phyloP scores from a whole-genome alignment of 1,284 basidiomycete species.

The Phlebopus sp. region DNA sequence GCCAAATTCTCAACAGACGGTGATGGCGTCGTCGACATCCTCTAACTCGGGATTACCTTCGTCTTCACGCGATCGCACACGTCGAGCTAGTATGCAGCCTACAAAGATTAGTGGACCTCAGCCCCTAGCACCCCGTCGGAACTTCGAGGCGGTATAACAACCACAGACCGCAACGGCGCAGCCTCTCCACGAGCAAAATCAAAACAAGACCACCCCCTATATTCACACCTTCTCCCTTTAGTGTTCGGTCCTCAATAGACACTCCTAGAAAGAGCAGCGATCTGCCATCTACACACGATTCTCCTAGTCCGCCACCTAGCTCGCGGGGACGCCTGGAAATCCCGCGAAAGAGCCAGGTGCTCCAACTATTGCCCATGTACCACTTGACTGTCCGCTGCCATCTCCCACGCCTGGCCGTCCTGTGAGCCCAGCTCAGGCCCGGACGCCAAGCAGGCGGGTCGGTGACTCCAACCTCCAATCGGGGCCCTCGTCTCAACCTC shows the following conservation, averaged over 20 bases:
- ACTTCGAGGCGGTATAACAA: slow-evolving; percentile 14
- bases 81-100: slow-evolving; percentile 41
- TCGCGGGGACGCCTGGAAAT: slow-evolving; percentile 40
- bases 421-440: slow-evolving; percentile 41
- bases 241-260: slow-evolving; percentile 27
- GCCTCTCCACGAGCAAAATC: slow-evolving; percentile 23
- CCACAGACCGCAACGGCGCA: slow-evolving; percentile 23
- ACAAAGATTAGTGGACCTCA: slow-evolving; percentile 43
- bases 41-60: slow-evolving; percentile 40
- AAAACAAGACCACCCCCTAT: slow-evolving; percentile 39
- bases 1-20: slow-evolving; percentile 48
- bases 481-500: slow-evolving; percentile 36
- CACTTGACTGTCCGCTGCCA: slow-evolving; percentile 34
- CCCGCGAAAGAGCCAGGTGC: slow-evolving; percentile 37
- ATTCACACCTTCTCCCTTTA: slow-evolving; percentile 29
- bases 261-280: slow-evolving; percentile 39
- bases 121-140: slow-evolving; percentile 38
- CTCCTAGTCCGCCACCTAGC: slow-evolving; percentile 45
- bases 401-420: slow-evolving; percentile 38
- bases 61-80: slow-evolving; percentile 41
- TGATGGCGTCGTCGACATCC: slow-evolving; percentile 44
- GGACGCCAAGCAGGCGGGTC: slow-evolving; percentile 29
- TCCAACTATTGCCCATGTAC: slow-evolving; percentile 40
- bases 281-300: slow-evolving; percentile 43
- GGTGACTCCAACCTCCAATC: slow-evolving; percentile 33